These are phyloP conservation scores for Colletotrichum brevisporum DNA, from an alignment of 2,329 filamentous ascomycete genomes.

Conservation along the genomic window DNA sequence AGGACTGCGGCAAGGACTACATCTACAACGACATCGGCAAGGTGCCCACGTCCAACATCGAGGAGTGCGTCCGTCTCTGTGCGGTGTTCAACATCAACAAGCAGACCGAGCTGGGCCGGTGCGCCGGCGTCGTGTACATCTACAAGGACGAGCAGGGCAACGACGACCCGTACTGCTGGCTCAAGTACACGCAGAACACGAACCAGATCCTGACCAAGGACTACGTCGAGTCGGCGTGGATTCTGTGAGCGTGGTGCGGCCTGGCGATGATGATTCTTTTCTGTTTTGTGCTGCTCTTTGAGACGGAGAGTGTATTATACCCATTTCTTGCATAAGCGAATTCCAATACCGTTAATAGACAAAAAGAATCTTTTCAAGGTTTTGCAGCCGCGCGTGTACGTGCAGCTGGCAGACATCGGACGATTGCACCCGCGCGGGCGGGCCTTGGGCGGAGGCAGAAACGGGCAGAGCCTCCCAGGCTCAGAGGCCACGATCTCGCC, in stretches of 20 bases:
- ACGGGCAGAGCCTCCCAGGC: too few relatives aligned
- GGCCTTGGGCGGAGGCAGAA: too few relatives aligned
- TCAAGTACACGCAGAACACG: conserved; percentile 37
- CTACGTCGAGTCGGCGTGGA: conserved; percentile 34
- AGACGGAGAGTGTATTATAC: conserved; percentile 16
- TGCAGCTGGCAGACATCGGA: background rate
- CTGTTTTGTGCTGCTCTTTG: background rate
- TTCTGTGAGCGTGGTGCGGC: conserved; percentile 13
- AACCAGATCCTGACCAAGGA: conserved; percentile 21
- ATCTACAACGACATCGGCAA: conserved; percentile 33
- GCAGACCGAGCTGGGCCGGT: conserved; percentile 29
- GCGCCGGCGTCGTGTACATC: conserved; percentile 30
- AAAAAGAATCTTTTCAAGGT: too few relatives aligned
- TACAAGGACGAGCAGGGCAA: conserved; percentile 26
- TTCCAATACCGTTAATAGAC: background rate
- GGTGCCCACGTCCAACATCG: conserved; percentile 31
- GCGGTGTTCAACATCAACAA: conserved; percentile 31
- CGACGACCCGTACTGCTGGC: conserved; percentile 31
- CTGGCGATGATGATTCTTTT: background rate
- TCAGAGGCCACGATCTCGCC: background rate
- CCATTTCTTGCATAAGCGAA: conserved; percentile 8
- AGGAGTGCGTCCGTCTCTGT: conserved; percentile 35
- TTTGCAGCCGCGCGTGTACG: too few relatives aligned
- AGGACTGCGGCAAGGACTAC: conserved; percentile 37
- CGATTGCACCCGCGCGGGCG: background rate